A percentile compares a stretch with the other conserved stretches of the same genome.
Conservation (phyloP, 306 rosid genomes). For the Quillaja saponaria region DNA sequence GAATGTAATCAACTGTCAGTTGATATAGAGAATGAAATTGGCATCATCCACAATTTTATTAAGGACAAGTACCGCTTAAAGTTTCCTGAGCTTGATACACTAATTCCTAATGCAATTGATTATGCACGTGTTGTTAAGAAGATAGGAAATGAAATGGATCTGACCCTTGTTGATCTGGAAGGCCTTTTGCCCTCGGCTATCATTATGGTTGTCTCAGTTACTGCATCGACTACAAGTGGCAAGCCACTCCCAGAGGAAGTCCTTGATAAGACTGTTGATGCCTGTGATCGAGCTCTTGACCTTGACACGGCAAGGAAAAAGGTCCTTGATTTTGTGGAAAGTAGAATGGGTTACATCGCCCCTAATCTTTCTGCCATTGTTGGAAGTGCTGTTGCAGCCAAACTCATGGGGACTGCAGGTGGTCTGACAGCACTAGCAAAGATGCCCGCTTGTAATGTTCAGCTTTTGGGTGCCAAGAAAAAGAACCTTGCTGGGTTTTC, state of each 20-base stretch:
- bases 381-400: constrained; percentile 95
- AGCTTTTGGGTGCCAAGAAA: constrained; percentile 96
- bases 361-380: constrained; percentile 91
- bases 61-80: constrained; percentile 92
- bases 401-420: constrained; percentile 97
- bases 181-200: constrained; percentile 92
- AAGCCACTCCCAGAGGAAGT: constrained; percentile 94
- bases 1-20: constrained; percentile 89
- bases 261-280: constrained; percentile 74
- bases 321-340: constrained; percentile 94
- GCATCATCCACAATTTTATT: constrained; percentile 83
- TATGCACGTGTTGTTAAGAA: constrained; percentile 96
- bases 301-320: constrained; percentile 85
- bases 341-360: constrained; percentile 96
- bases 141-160: constrained; percentile 92
- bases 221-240: constrained; percentile 96
- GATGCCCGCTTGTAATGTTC: constrained; percentile 99
- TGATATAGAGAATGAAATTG: constrained; percentile 93
- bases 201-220: constrained; percentile 95
- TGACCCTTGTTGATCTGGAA: constrained; percentile 92
- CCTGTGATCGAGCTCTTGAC: constrained; percentile 92
- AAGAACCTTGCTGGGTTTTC: constrained; percentile 95
- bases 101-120: constrained; percentile 93
- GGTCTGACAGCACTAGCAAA: constrained; percentile 74
- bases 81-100: constrained; percentile 94